Percentiles rank a stretch among this genome's conserved stretches.
Evolutionary conservation across 2,329 filamentous ascomycete genomes (phyloP).

Genomic region (Trichoderma asperellum): DNA sequence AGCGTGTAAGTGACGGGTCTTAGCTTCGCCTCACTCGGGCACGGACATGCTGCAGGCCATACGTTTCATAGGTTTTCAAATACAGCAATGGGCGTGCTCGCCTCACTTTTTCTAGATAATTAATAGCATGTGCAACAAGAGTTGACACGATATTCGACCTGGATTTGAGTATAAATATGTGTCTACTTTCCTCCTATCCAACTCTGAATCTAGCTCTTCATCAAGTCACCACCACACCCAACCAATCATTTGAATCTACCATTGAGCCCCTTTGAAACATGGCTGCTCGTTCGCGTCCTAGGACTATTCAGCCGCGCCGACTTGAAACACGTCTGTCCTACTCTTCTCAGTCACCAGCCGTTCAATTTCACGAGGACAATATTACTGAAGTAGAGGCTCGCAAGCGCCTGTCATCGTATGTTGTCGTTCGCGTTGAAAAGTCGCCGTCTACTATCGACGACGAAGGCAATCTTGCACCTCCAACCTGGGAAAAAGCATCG

Average conservation of each 20-base stretch:
- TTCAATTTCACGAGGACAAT: constrained; percentile 45
- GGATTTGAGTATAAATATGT: background rate
- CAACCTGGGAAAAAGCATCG: constrained; percentile 48
- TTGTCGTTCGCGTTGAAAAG: constrained; percentile 50
- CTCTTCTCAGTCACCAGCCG: constrained; percentile 13
- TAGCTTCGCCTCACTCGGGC: background rate
- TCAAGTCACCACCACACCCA: background rate
- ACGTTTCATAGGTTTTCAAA: background rate
- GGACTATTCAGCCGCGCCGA: background rate
- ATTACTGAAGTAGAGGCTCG: constrained; percentile 46
- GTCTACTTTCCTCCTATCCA: background rate
- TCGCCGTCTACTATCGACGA: constrained; percentile 42
- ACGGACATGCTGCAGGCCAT: background rate
- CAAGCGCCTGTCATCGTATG: constrained; percentile 46
- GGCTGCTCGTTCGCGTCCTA: background rate
- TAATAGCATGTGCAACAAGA: background rate
- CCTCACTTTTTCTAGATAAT: background rate
- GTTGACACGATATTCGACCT: too few species aligned
- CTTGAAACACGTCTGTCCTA: background rate
- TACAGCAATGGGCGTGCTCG: background rate
- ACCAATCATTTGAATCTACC: background rate
- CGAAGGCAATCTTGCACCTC: constrained; percentile 40
- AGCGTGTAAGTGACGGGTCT: background rate
- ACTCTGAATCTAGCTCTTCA: background rate
- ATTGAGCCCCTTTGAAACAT: background rate